Evolutionary conservation across 1,284 basidiomycete species (phyloP).

Genomic region (Cutaneotrichosporon dermatis): DNA sequence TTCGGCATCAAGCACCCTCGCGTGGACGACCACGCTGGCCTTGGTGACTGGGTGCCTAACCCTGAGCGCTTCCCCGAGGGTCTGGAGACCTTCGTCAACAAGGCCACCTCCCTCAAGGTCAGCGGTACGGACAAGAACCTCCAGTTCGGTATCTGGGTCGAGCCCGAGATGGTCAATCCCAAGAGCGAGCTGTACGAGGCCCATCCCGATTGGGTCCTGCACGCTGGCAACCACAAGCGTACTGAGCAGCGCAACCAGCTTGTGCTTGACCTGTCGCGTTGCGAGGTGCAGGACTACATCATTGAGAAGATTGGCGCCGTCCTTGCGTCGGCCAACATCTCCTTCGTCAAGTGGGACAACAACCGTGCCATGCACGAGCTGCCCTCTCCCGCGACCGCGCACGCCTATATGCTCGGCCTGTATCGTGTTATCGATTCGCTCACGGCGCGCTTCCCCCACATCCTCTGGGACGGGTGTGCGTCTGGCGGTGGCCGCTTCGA

Average conservation of each 20-base stretch:
- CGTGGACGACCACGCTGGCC: slow-evolving; percentile 22
- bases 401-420: slow-evolving; percentile 36
- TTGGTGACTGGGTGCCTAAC: slow-evolving; percentile 40
- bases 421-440: slow-evolving; percentile 33
- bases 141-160: slow-evolving; percentile 38
- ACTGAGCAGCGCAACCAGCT: slow-evolving; percentile 32
- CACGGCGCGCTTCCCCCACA: slow-evolving; percentile 27
- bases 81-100: slow-evolving; percentile 20
- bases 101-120: background rate
- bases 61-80: slow-evolving; percentile 29
- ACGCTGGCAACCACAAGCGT: slow-evolving; percentile 17
- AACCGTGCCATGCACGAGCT: slow-evolving; percentile 39
- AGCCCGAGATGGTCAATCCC: slow-evolving; percentile 42
- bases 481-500: slow-evolving; percentile 38
- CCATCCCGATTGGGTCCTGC: slow-evolving; percentile 37
- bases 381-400: slow-evolving; percentile 20
- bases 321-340: slow-evolving; percentile 24
- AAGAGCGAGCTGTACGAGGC: slow-evolving; percentile 29
- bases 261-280: slow-evolving; percentile 29
- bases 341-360: slow-evolving; percentile 40
- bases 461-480: slow-evolving; percentile 38
- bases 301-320: slow-evolving; percentile 22
- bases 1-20: slow-evolving; percentile 35
- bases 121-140: slow-evolving; percentile 5
- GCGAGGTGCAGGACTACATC: slow-evolving; percentile 34